Base-by-base conservation (phyloP, 306 rosid species). In the Acacia acuminata region DNA sequence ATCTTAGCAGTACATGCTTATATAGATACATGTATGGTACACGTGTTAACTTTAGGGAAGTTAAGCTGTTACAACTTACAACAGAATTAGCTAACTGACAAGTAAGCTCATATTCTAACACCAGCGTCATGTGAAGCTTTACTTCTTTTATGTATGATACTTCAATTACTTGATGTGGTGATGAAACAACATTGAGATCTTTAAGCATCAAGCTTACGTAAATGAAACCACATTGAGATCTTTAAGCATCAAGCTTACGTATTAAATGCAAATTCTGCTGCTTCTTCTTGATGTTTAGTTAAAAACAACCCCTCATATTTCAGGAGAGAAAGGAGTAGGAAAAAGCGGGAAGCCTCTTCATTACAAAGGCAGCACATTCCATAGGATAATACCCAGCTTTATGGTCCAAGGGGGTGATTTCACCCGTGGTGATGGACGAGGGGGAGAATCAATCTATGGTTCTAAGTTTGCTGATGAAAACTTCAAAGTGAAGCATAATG, bases 341-440 rank as follows among this genome's bases (percentile, higher is more conserved):
- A 83, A 44, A 65, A 81, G 88, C 30, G 81, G 84, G 74, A 91
- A 89, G 86, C 86, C 87, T 83, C 93, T 91, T 51, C 88, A 88
- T 76, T 91, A 89, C 87, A 88, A 85, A 82, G 88, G 93, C 20
- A 91, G 93, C 76, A 63, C 77, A 61, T 91, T 91, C 85, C 93
- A 91, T 78, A 86, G 92, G 66, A 88, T 91, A 50, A 89, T 88
- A 83, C 93, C 92, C 64, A 83, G 87, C 74, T 91, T 91, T 76
- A 89, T 88, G 93, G 89, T 91, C 74, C 96, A 91, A 69, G 96
- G 96, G 13, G 95, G 93, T 34, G 95, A 91, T 88, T 91, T 91
- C 73, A 91, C 93, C 44, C 89, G 5, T 38, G 92, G 93, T 11
- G 90, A 91, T 82, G 96, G 96, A 42, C 87, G 88, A 40, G 92